Conservation (phyloP, 1,139 yeast species). For the Zygosaccharomyces sapae region DNA sequence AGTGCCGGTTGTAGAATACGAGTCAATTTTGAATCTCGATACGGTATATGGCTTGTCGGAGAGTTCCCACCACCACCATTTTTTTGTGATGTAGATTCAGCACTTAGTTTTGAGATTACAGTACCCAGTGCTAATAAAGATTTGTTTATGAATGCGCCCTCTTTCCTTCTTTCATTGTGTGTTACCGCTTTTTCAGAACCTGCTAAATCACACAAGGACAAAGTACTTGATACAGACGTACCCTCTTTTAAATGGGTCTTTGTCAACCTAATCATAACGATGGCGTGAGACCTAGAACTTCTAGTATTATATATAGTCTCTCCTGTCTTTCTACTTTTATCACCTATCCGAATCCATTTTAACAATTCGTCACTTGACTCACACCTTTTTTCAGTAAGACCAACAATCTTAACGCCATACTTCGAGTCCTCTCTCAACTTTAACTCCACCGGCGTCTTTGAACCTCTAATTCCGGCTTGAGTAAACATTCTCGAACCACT, state of each 20-base stretch:
- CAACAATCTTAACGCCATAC: conserved; percentile 71
- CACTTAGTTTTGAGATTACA: conserved; percentile 74
- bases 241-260: conserved; percentile 42
- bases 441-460: conserved; percentile 42
- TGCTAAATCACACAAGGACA: conserved; percentile 89
- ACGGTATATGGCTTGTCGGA: conserved; percentile 60
- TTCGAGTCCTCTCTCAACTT: conserved; percentile 70
- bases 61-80: conserved; percentile 14
- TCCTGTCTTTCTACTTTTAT: conserved; percentile 69
- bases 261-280: conserved; percentile 64
- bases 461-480: conserved; percentile 4
- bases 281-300: conserved; percentile 90
- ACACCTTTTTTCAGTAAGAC: conserved; percentile 61
- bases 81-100: conserved; percentile 27
- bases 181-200: conserved; percentile 91
- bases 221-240: conserved; percentile 52
- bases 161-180: conserved; percentile 75
- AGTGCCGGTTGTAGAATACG: conserved; percentile 85
- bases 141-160: conserved; percentile 88
- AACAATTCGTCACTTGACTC: conserved; percentile 56
- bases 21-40: conserved; percentile 87
- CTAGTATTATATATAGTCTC: conserved; percentile 82
- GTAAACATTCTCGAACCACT: conserved; percentile 13
- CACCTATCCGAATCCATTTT: conserved; percentile 62
- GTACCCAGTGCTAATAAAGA: conserved; percentile 85